Conservation (phyloP, 441 rosid species). For the Flueggea neowawraea region DNA sequence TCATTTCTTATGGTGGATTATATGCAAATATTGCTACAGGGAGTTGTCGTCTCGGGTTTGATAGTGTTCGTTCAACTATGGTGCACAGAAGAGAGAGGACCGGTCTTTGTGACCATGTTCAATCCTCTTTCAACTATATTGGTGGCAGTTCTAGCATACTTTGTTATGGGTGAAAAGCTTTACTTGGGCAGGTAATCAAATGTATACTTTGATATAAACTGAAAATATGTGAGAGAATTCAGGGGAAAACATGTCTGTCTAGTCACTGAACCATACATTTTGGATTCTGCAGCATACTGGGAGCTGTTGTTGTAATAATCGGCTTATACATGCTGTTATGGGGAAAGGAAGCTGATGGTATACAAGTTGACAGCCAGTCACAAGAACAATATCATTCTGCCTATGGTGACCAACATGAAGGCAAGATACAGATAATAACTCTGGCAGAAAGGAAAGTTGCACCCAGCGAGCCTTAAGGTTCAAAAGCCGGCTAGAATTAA, state of each 20-base stretch:
- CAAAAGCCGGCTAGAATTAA: no score
- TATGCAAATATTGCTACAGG: slow-evolving; percentile 31
- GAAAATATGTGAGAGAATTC: no score
- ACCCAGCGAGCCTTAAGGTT: slow-evolving; percentile 14
- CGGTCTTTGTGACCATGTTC: slow-evolving; percentile 72
- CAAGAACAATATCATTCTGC: slow-evolving; percentile 11
- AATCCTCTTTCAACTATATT: slow-evolving; percentile 55
- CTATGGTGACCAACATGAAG: slow-evolving; percentile 16
- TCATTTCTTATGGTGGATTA: slow-evolving; percentile 5
- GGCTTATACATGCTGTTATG: slow-evolving; percentile 62
- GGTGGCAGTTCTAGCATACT: slow-evolving; percentile 49
- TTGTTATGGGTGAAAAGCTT: slow-evolving; percentile 58
- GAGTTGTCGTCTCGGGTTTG: slow-evolving; percentile 50
- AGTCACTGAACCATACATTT: slow-evolving; percentile 1
- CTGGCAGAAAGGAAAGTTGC: slow-evolving; percentile 15
- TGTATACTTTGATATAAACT: no score
- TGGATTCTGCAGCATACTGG: slow-evolving; percentile 39
- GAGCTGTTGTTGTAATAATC: slow-evolving; percentile 41
- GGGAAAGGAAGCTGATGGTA: slow-evolving; percentile 60
- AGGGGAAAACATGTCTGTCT: no score
- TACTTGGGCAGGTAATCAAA: slow-evolving; percentile 53
- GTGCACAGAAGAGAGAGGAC: slow-evolving; percentile 62
- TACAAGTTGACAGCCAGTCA: slow-evolving; percentile 11
- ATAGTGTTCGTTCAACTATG: slow-evolving; percentile 42
- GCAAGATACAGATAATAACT: slow-evolving; percentile 7